A percentile compares a stretch with the other conserved stretches of the same genome.
These are phyloP conservation scores for Wickerhamomyces rabaulensis DNA, from an alignment of 805 yeast genomes.

Conservation along the genomic window DNA sequence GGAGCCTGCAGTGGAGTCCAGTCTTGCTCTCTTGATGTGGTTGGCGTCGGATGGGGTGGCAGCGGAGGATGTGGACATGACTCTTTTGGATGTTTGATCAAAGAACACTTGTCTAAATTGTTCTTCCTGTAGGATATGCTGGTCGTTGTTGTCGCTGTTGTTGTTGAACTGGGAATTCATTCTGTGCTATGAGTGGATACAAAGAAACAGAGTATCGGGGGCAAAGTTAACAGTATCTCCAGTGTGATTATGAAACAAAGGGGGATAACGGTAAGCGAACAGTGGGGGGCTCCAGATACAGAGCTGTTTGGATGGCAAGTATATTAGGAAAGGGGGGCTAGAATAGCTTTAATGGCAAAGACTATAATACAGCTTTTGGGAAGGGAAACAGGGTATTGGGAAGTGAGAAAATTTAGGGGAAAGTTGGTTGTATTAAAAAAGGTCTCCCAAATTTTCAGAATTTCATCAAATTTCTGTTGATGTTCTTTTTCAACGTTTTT, in stretches of 20 bases:
- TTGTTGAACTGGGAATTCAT: conserved; percentile 37
- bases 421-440: neutral
- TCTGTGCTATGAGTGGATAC: neutral
- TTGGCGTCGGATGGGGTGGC: conserved; percentile 10
- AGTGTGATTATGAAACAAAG: neutral
- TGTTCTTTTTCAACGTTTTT: neutral
- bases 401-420: no score
- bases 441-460: neutral
- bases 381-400: no score
- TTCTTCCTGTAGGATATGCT: conserved; percentile 28
- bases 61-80: conserved; percentile 12
- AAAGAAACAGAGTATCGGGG: neutral
- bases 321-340: neutral
- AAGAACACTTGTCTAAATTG: conserved; percentile 25
- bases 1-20: conserved; percentile 17
- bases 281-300: neutral
- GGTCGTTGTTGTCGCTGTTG: conserved; percentile 29
- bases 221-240: neutral
- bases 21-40: conserved; percentile 30
- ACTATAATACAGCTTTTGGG: no score
- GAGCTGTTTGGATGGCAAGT: neutral
- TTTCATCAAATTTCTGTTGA: neutral
- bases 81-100: conserved; percentile 20
- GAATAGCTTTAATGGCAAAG: neutral
- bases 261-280: neutral